phyloP scores from a whole-genome alignment of 192 early-diverging fungal genomes.

The Coemansia sp. region DNA sequence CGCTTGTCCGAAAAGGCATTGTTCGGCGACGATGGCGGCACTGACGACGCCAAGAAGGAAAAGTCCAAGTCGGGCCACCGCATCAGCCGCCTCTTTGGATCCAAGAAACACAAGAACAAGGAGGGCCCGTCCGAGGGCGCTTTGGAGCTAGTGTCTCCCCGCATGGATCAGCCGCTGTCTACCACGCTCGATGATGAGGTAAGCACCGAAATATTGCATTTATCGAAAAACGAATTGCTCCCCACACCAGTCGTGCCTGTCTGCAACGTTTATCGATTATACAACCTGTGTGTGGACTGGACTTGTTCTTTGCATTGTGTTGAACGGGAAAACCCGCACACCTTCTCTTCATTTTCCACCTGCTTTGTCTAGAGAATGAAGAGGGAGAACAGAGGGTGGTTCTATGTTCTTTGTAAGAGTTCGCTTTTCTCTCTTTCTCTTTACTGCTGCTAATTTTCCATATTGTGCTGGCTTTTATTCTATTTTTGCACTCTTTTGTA shows the following conservation, averaged over 20 bases:
- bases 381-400: neutral
- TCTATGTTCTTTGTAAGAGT: neutral
- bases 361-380: neutral
- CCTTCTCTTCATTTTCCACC: neutral
- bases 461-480: neutral
- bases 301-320: no score
- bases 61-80: slow-evolving; percentile 43
- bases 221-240: no score
- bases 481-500: slow-evolving; percentile 7
- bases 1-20: slow-evolving; percentile 8
- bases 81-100: slow-evolving; percentile 48
- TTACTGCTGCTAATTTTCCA: neutral
- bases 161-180: neutral
- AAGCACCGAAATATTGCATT: neutral
- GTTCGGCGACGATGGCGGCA: slow-evolving; percentile 15
- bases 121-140: slow-evolving; percentile 12
- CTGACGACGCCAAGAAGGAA: slow-evolving; percentile 36
- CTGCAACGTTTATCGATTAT: neutral
- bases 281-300: no score
- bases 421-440: slow-evolving; percentile 4
- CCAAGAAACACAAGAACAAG: slow-evolving; percentile 45
- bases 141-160: neutral
- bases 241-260: no score
- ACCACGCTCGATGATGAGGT: slow-evolving; percentile 22
- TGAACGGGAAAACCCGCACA: no score